Conservation (phyloP, 2,329 filamentous ascomycete species). For the Dothideomycetes sp. region DNA sequence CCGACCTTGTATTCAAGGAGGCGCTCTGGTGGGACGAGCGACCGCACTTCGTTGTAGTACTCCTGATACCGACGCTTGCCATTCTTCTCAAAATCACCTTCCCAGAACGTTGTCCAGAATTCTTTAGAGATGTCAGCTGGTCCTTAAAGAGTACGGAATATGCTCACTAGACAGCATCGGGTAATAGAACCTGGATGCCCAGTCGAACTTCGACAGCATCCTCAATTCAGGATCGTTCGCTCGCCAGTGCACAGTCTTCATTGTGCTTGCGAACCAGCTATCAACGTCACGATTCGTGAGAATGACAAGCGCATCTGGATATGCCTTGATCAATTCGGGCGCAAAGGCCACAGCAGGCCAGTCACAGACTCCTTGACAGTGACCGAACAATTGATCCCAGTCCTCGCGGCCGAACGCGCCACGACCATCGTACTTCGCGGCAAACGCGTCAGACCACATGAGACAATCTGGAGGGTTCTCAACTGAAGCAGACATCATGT, state of each 20-base stretch:
- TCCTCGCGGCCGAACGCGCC: slow-evolving; percentile 53
- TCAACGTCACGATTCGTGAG: slow-evolving; percentile 56
- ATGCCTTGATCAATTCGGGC: slow-evolving; percentile 58
- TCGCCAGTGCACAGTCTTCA: slow-evolving; percentile 58
- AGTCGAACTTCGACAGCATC: slow-evolving; percentile 43
- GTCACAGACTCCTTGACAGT: slow-evolving; percentile 58
- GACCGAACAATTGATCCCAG: slow-evolving; percentile 57
- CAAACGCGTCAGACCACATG: slow-evolving; percentile 59
- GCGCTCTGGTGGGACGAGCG: slow-evolving; percentile 34
- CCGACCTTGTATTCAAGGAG: slow-evolving; percentile 43
- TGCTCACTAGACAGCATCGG: slow-evolving; percentile 49
- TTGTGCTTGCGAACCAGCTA: slow-evolving; percentile 50
- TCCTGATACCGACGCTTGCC: slow-evolving; percentile 52
- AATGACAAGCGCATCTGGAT: slow-evolving; percentile 61
- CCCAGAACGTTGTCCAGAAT: slow-evolving; percentile 58
- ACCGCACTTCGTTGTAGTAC: slow-evolving; percentile 42
- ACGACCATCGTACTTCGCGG: slow-evolving; percentile 49
- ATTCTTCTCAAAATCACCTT: slow-evolving; percentile 52
- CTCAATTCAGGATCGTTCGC: slow-evolving; percentile 51
- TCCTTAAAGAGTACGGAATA: not conserved
- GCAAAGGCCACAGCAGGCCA: slow-evolving; percentile 57
- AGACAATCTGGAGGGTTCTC: slow-evolving; percentile 57
- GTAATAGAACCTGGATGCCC: slow-evolving; percentile 57
- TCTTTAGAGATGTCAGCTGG: slow-evolving; percentile 18
- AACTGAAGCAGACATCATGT: slow-evolving; percentile 60